These are phyloP conservation scores for Hortiboletus campestris DNA, from an alignment of 768 basidiomycete genomes.

Conservation along the genomic window DNA sequence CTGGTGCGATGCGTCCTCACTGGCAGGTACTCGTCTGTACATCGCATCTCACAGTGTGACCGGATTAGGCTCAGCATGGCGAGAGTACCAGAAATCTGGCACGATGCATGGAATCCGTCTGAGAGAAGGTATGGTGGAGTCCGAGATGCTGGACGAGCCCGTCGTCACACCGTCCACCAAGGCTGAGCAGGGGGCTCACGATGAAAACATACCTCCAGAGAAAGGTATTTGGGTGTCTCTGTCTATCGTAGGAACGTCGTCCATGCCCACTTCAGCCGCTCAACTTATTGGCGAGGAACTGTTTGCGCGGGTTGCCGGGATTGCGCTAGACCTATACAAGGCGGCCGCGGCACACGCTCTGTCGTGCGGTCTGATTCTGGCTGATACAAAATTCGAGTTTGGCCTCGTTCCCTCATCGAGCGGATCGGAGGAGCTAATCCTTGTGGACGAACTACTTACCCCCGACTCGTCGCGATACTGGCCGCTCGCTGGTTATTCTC, in stretches of 20 bases:
- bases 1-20: slow-evolving; percentile 53
- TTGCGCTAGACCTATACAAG: slow-evolving; percentile 65
- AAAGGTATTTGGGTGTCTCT: slow-evolving; percentile 45
- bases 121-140: slow-evolving; percentile 77
- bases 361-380: slow-evolving; percentile 83
- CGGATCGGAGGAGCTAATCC: slow-evolving; percentile 56
- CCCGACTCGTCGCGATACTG: slow-evolving; percentile 98
- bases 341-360: slow-evolving; percentile 74
- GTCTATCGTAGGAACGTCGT: neutral
- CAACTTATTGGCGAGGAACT: slow-evolving; percentile 65
- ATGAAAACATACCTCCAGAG: slow-evolving; percentile 92
- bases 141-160: slow-evolving; percentile 74
- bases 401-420: slow-evolving; percentile 59
- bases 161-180: slow-evolving; percentile 98
- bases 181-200: slow-evolving; percentile 89
- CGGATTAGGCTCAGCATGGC: slow-evolving; percentile 85
- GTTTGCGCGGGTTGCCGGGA: slow-evolving; percentile 55
- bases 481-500: slow-evolving; percentile 71
- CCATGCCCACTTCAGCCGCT: slow-evolving; percentile 44
- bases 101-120: slow-evolving; percentile 87
- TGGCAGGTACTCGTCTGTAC: neutral
- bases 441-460: slow-evolving; percentile 96
- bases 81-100: slow-evolving; percentile 83
- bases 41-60: slow-evolving; percentile 6
- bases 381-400: slow-evolving; percentile 99